A percentile compares a stretch with the other conserved stretches of the same genome.
Evolutionary conservation across 108 stramenopile genomes (phyloP).

Genomic region (Cyclotella atomus): DNA sequence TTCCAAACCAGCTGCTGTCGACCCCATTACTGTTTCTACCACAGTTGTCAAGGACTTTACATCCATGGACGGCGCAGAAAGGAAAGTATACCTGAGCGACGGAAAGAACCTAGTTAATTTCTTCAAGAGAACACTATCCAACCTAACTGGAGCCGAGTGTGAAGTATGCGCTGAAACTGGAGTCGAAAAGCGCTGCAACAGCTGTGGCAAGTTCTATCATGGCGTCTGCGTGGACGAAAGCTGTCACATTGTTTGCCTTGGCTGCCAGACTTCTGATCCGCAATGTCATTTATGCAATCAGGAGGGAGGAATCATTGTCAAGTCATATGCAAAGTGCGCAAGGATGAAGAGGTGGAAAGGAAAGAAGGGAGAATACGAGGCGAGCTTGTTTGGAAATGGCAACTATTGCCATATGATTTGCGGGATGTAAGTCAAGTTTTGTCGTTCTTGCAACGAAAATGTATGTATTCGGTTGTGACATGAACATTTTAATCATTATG

Average conservation of each 20-base stretch:
- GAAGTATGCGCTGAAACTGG: constrained; percentile 61
- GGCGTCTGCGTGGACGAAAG: constrained; percentile 48
- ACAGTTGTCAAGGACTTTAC: constrained; percentile 41
- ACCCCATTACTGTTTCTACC: no score
- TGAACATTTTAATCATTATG: constrained; percentile 1
- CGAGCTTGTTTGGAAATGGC: constrained; percentile 58
- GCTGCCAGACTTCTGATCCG: constrained; percentile 58
- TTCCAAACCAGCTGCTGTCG: no score
- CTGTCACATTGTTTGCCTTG: constrained; percentile 41
- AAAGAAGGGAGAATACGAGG: constrained; percentile 46
- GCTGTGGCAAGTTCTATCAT: constrained; percentile 62
- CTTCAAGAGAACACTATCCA: constrained; percentile 52
- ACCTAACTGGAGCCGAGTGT: constrained; percentile 64
- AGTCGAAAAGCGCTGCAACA: constrained; percentile 53
- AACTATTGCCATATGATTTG: constrained; percentile 73
- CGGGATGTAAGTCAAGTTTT: constrained; percentile 67
- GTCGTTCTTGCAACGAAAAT: neutral
- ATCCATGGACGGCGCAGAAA: constrained; percentile 61
- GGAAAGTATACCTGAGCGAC: constrained; percentile 51
- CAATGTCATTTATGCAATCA: constrained; percentile 75
- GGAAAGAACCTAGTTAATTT: constrained; percentile 62
- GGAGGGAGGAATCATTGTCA: constrained; percentile 61
- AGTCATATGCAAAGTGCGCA: constrained; percentile 60
- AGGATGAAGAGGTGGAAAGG: constrained; percentile 58
- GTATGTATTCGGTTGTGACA: neutral